Base-by-base conservation (phyloP, 805 yeast genomes). In the Cyberlindnera euphorbiiphila region DNA sequence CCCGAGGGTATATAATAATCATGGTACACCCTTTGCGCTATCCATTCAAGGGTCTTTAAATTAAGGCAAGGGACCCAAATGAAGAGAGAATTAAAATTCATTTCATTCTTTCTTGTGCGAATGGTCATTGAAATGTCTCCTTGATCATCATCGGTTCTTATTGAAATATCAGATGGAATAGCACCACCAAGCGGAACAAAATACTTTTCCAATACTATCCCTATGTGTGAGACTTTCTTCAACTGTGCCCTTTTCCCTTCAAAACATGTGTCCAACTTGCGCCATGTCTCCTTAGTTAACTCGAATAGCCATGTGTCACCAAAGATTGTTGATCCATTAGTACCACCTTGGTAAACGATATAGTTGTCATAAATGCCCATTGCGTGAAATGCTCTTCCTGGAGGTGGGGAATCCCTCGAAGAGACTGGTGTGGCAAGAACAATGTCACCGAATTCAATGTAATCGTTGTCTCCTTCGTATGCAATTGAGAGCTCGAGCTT, bases 291-390 rank as follows among this genome's bases (percentile, higher is more conserved):
- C 1, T 59, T 46, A 20, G 62, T 64, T 18, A 74, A 46, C 43
- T 71, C 69, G 43, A 70, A 74, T 59, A 65, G 62, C 79, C 79
- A 74, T 47, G 66, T 47, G 53, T 74, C 79, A 19, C 74, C 72
- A 18, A 59, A 50, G 9, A 72, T 64, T 13, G 60, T 53, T 9
- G 37, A 30, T 3, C 44, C 42, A 21, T 38, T 45, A 1, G 69
- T 63, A 4, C 71, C 71, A 17, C 71, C 71, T 40, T 66, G 70
- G 1, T 15, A 31, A 5, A 36, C 24, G 5, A 29, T 14, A 11
- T 22, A 42, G 3, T 53, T 37, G 15, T 52, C 53, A 23, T 54
- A 50, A 1, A 61, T 25, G 30, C 53, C 53, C 21, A 53, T 53
- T 2, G 59, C 58, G 39, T 59, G 60, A 37, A 66, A 66, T 0